Evolutionary conservation across 169 alveolate genomes (phyloP).

Genomic region (Amoebophrya sp.): DNA sequence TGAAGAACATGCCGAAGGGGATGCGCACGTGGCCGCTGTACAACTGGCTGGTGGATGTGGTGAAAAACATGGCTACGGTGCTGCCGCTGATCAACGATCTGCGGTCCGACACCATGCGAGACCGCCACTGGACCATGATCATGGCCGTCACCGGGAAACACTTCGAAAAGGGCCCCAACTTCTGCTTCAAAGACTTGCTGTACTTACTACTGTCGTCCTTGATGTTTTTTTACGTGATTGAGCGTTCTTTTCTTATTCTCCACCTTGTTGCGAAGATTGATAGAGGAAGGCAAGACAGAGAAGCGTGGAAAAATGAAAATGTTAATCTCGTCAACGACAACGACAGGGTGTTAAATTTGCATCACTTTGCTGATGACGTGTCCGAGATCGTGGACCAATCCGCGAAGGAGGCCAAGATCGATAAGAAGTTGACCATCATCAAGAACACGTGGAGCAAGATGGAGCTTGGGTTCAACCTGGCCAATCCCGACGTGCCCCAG

Average conservation of each 20-base stretch:
- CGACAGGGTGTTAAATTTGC: constrained; percentile 57
- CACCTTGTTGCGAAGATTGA: too few species aligned
- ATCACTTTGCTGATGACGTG: constrained; percentile 75
- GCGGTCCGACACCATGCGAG: constrained; percentile 82
- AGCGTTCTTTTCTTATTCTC: too few species aligned
- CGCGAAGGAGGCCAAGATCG: constrained; percentile 83
- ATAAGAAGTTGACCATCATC: constrained; percentile 72
- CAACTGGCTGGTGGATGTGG: constrained; percentile 67
- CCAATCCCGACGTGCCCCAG: constrained; percentile 64
- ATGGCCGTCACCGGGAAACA: constrained; percentile 74
- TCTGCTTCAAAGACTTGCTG: constrained; percentile 79
- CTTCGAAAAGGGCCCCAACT: constrained; percentile 74
- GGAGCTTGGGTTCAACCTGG: constrained; percentile 64
- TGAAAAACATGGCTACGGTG: constrained; percentile 81
- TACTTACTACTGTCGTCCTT: too few species aligned
- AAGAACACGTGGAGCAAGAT: constrained; percentile 75
- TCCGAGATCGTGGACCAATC: constrained; percentile 85
- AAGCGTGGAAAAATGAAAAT: background rate
- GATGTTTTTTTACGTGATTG: too few species aligned
- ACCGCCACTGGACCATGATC: constrained; percentile 87
- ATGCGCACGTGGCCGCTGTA: constrained; percentile 70
- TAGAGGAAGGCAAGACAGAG: too few species aligned
- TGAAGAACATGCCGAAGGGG: constrained; percentile 72
- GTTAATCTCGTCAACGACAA: background rate
- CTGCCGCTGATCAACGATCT: constrained; percentile 80